Percentiles rank a stretch among this genome's conserved stretches.
These are phyloP conservation scores for Arachis stenosperma DNA, from an alignment of 306 rosid genomes.

Conservation along the genomic window DNA sequence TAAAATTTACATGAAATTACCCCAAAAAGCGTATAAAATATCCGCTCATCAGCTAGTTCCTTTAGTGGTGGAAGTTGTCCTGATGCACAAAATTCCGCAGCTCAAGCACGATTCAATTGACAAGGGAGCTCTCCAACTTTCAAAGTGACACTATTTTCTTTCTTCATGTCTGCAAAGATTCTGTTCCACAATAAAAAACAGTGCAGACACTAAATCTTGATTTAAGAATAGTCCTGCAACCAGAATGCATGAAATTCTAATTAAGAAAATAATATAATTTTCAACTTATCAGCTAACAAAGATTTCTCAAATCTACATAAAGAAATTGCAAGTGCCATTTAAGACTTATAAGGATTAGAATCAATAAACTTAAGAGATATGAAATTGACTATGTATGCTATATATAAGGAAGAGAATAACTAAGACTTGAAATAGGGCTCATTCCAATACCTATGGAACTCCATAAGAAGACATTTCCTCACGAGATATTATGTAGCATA, in stretches of 20 bases:
- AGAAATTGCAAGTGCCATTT: neutral
- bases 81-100: constrained; percentile 51
- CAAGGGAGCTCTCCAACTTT: constrained; percentile 51
- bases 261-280: neutral
- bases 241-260: constrained; percentile 13
- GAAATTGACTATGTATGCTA: constrained; percentile 8
- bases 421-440: constrained; percentile 29
- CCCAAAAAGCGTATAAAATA: no score
- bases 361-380: constrained; percentile 2
- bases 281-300: neutral
- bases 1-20: no score
- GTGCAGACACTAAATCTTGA: constrained; percentile 32
- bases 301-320: neutral
- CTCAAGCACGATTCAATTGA: constrained; percentile 63
- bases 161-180: constrained; percentile 58
- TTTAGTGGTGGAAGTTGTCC: constrained; percentile 49
- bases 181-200: constrained; percentile 33
- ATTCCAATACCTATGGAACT: constrained; percentile 86
- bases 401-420: constrained; percentile 18
- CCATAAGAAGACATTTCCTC: constrained; percentile 69
- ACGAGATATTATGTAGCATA: constrained; percentile 87
- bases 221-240: constrained; percentile 44
- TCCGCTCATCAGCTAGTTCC: constrained; percentile 16
- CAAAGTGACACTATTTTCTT: constrained; percentile 40
- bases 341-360: constrained; percentile 2